Base-by-base conservation (phyloP, 2,329 filamentous ascomycete species). In the Dactylellina drechsleri region DNA sequence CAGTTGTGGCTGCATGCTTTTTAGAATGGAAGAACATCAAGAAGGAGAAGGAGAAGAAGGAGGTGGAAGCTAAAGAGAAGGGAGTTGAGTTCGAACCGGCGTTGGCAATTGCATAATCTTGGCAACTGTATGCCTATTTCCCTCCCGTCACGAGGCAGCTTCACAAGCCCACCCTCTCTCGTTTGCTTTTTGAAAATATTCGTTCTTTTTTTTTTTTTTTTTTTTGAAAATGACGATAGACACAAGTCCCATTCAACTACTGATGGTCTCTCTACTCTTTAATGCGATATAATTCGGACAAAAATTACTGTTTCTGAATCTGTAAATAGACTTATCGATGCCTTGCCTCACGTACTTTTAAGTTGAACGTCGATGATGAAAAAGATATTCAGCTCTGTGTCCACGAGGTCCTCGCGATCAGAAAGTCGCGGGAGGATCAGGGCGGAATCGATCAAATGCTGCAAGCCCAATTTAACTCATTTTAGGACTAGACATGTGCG, bases 1-100 rank as follows among this genome's bases (percentile, higher is more conserved):
- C 85, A 0, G 85, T 87, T 71, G 47, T 86, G 2, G 79, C 81
- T 2, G 82, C 81, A 1, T 80, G 83, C 0, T 83, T 83, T 10
- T 77, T 88, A 71, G 81, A 83, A 78, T 87, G 85, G 85, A 86
- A 83, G 82, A 87, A 84, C 18, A 78, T 79, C 18, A 79, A 79
- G 66, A 36, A 47, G 4, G 77, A 77, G 36, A 77, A 76, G 50
- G 66, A 62, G 15, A 54, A 77, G 23, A 77, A 62, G 18, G 73
- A 64, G 15, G 61, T 50, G 12, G 71, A 78, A 50, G 52, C 66
- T 20, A 64, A 64, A 8, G 70, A 77, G 59, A 78, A 71, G 45
- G 57, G 66, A 20, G 76, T 78, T 50, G 53, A 64, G 6, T 75
- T 79, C 15, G 77, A 78, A 45, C 70, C 70, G 2, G 70, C 70